Percentiles rank a stretch among this genome's conserved stretches.
These are phyloP conservation scores for Acanthamoeba sp. DNA, from an alignment of 208 protist species.

Conservation along the genomic window DNA sequence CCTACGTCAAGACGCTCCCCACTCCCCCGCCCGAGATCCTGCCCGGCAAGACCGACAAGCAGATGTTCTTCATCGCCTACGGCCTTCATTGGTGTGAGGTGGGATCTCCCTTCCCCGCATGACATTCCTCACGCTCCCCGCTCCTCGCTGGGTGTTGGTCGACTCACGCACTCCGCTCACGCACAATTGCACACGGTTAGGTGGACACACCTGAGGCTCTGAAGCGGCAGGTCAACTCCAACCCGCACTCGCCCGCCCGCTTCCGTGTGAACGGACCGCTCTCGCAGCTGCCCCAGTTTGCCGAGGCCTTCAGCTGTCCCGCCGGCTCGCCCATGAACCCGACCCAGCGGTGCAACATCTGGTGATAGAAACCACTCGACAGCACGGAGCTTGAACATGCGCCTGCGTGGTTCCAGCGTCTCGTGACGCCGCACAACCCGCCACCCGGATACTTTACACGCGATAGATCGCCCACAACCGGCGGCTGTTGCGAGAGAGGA, in stretches of 20 bases:
- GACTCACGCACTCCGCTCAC: too few relatives aligned
- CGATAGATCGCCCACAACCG: too few relatives aligned
- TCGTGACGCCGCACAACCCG: too few relatives aligned
- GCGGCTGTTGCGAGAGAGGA: too few relatives aligned
- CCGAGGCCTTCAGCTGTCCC: constrained; percentile 60
- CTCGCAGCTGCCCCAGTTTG: constrained; percentile 52
- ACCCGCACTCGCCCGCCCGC: constrained; percentile 64
- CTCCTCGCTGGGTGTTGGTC: too few relatives aligned
- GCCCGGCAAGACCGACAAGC: not conserved
- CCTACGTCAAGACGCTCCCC: not conserved
- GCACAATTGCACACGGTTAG: not conserved
- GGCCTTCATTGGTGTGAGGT: constrained; percentile 55
- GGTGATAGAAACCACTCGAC: constrained; percentile 9
- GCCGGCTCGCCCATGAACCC: constrained; percentile 66
- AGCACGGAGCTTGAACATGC: not conserved
- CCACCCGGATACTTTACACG: too few relatives aligned
- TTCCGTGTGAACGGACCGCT: constrained; percentile 68
- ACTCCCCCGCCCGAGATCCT: not conserved
- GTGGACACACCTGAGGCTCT: constrained; percentile 21
- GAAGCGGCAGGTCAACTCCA: constrained; percentile 34
- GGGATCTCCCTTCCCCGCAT: not conserved
- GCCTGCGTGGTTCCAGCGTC: not conserved
- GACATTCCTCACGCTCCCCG: not conserved
- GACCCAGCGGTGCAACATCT: constrained; percentile 47
- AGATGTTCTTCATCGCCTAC: constrained; percentile 74